Evolutionary conservation across 306 rosid genomes (phyloP).

Genomic region (Quercus mongolica): DNA sequence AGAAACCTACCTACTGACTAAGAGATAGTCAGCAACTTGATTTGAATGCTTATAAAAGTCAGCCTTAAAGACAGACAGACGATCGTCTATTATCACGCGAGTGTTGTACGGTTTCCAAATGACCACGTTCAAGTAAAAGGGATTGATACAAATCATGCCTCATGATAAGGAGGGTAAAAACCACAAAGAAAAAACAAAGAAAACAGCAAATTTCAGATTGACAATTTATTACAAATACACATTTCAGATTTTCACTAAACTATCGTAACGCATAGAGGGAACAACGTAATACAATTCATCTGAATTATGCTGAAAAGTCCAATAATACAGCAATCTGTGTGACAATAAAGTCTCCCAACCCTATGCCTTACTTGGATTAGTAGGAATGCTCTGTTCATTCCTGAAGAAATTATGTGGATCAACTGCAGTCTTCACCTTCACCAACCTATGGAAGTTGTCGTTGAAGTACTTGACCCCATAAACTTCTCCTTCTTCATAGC

Average conservation of each 20-base stretch:
- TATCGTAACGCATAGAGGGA: not conserved
- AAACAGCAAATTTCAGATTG: not conserved
- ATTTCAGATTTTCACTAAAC: not conserved
- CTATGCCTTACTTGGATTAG: constrained; percentile 32
- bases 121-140: not conserved
- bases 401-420: constrained; percentile 71
- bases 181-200: too few relatives aligned
- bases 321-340: not conserved
- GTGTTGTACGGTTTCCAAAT: not conserved
- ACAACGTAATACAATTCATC: not conserved
- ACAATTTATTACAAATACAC: not conserved
- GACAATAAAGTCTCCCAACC: not conserved
- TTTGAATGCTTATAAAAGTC: not conserved
- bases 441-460: constrained; percentile 57
- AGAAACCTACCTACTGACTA: not conserved
- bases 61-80: not conserved
- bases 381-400: constrained; percentile 75
- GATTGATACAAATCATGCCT: too few relatives aligned
- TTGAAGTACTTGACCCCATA: constrained; percentile 62
- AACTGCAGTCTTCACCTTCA: constrained; percentile 51
- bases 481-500: constrained; percentile 46
- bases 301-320: not conserved
- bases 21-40: not conserved
- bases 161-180: too few relatives aligned
- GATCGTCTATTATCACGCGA: not conserved